Base-by-base conservation (phyloP, 2,329 filamentous ascomycete species). In the Orbilia brochopaga region DNA sequence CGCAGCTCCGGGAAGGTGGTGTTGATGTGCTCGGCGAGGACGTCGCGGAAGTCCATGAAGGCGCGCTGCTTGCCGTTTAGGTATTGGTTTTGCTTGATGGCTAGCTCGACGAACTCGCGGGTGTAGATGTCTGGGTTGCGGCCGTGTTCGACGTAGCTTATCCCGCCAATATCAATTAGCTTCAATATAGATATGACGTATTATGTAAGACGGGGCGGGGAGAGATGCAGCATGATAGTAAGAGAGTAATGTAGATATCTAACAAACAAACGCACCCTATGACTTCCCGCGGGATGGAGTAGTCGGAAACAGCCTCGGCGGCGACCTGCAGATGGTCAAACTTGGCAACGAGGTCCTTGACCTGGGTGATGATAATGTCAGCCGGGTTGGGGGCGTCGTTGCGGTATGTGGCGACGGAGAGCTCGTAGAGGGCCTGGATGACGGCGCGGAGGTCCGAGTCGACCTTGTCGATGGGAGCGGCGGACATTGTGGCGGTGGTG, bases 111-210 rank as follows among this genome's bases (percentile, higher is more conserved):
- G 76, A 90, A 89, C 81, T 90, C 87, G 76, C 87, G 83, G 61
- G 87, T 90, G 82, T 90, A 90, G 75, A 90, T 89, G 79, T 90
- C 87, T 1, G 87, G 87, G 81, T 90, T 90, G 56, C 87, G 86
- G 50, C 87, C 87, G 77, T 86, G 85, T 78, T 90, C 87, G 76
- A 90, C 87, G 80, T 90, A 90, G 77, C 86, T 72, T 59, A 15
- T 55, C 44, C 11, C 70, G 89, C 82, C 11, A 89, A 83, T 76
- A 57, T 83, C 84, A 88, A 82, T 32, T 78, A 79, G 54, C 0
- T 37, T 11, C 24, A n/a, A 61, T 3, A 55, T 50, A 4, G 80
- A 80, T 23, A 80, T 79, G 13, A 32, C 27, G 8, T 3, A 32
- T 32, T 3, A 32, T 32, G 27, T 3, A 32, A 32, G 27, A 32